Evolutionary conservation across 805 yeast genomes (phyloP), one percentile per base, ranked within the genome.

Genomic region (Wickerhamiella lipophila): DNA sequence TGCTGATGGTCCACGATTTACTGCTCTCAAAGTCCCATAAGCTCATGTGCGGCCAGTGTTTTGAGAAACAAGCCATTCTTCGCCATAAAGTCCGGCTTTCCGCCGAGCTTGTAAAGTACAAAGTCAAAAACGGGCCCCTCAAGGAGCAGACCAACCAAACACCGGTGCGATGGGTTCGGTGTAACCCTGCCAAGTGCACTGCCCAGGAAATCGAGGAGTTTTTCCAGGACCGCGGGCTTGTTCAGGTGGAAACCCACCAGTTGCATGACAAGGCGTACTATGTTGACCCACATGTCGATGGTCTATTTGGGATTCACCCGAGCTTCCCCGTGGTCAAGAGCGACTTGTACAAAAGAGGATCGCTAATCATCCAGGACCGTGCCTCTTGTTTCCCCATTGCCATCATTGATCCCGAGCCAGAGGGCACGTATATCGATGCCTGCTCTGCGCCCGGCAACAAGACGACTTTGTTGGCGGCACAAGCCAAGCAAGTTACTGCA

Each of bases 401-500:
- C 52, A 87, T 92, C 23, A 65, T 92, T 43, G 70, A 76, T 53
- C 84, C 89, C 0, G 49, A 61, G 0, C 69, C 75, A 3, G 81
- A 79, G 41, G 80, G 75, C 51, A 64, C 70, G 21, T 77, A 87
- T 9, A 83, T 92, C 41, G 99, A 92, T 66, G 82, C 96, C 1
- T 88, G 96, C 67, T 88, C 97, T 2, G 98, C 99, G 0, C 99
- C 99, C 3, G 99, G 99, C 4, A 92, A 92, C 64, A 94, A 92
- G 63, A 92, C 99, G 0, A 85, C 96, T 0, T 97, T 89, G 65
- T 67, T 81, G 19, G 95, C 96, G 0, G 77, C 92, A 0, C 68
- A 75, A 46, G 64, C 85, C 19, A 55, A 60, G 2, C 56, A 65
- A 1, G 67, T 68, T 0, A 57, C 60, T 56, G 98, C 98, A 0